phyloP scores from a whole-genome alignment of 129 eudicot species.

The Logfia minima region DNA sequence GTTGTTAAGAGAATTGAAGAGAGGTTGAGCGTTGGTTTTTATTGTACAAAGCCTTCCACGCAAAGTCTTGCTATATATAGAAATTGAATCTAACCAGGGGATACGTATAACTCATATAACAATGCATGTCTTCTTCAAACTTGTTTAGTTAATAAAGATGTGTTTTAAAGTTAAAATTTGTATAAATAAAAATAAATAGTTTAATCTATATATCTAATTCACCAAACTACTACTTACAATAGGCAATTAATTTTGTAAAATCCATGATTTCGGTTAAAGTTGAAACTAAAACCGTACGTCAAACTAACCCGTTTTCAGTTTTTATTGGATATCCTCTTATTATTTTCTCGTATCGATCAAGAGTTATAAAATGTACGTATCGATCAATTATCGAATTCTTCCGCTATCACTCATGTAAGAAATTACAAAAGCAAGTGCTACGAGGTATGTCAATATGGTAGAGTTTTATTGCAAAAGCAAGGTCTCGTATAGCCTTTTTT shows the following conservation, averaged over 20 bases:
- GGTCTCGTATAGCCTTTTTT: conserved; percentile 21
- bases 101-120: not conserved
- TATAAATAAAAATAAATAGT: too few relatives aligned
- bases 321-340: too few relatives aligned
- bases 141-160: too few relatives aligned
- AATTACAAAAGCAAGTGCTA: not conserved
- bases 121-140: too few relatives aligned
- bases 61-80: conserved; percentile 32
- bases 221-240: too few relatives aligned
- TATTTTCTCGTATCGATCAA: too few relatives aligned
- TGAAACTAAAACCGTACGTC: too few relatives aligned
- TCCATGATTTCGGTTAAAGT: too few relatives aligned
- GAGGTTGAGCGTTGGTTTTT: conserved; percentile 9
- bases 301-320: too few relatives aligned
- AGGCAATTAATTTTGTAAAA: too few relatives aligned
- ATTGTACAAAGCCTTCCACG: conserved; percentile 22
- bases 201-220: too few relatives aligned
- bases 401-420: not conserved
- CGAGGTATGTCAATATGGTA: not conserved
- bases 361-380: not conserved
- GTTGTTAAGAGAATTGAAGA: conserved; percentile 9
- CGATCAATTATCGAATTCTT: not conserved
- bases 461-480: conserved; percentile 9
- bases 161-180: too few relatives aligned
- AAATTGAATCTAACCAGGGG: conserved; percentile 15